Percentiles rank a stretch among this genome's conserved stretches.
These are phyloP conservation scores for Oxytropis ochrocephala DNA, from an alignment of 306 rosid genomes.

Conservation along the genomic window DNA sequence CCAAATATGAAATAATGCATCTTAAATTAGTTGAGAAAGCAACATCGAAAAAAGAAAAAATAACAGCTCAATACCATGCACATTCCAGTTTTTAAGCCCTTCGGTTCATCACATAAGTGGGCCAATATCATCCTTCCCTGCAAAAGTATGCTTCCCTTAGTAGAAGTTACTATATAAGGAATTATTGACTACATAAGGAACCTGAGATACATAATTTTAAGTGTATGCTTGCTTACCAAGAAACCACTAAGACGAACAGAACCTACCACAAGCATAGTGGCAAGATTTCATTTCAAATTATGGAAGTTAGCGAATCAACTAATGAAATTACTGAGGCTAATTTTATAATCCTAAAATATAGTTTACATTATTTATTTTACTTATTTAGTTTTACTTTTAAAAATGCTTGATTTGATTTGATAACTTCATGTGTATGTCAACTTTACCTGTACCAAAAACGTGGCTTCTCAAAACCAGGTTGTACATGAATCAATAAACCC, in stretches of 20 bases:
- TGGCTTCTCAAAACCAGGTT: conserved; percentile 6
- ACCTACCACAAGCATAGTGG: not conserved
- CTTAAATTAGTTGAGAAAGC: not conserved
- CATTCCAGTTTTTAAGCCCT: conserved; percentile 98
- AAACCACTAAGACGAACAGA: not conserved
- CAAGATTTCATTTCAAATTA: not conserved
- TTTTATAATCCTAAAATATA: not conserved
- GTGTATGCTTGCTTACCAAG: not conserved
- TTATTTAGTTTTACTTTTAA: not conserved
- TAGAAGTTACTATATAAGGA: conserved; percentile 2
- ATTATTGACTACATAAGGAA: not conserved
- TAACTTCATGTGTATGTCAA: not conserved
- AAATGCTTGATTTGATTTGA: not conserved
- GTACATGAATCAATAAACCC: not conserved
- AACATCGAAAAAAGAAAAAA: conserved; percentile 13
- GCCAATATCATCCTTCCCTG: conserved; percentile 96
- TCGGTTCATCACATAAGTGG: conserved; percentile 97
- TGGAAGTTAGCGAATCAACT: not conserved
- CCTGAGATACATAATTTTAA: not conserved
- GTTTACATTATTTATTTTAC: not conserved
- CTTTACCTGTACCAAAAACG: not conserved
- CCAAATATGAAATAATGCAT: conserved; percentile 1
- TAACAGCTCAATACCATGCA: conserved; percentile 70
- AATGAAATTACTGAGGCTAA: not conserved
- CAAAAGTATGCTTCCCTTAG: conserved; percentile 35